Conservation (phyloP, 2,329 filamentous ascomycete genomes). For the Xylariales sp. region DNA sequence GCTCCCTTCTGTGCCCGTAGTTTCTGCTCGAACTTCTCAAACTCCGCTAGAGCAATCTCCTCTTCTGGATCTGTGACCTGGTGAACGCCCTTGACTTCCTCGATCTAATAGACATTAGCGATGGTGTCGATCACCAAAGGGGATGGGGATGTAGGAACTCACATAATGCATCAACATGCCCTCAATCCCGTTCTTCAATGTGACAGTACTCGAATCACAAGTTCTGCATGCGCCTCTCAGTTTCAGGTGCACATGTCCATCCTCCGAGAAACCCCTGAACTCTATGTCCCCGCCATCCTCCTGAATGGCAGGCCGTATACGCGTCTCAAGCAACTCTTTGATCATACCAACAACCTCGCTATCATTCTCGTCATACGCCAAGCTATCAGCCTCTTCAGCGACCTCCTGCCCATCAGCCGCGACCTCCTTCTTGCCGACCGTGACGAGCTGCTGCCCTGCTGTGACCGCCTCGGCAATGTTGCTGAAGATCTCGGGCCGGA, state of each 20-base stretch:
- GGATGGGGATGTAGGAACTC: conserved; percentile 34
- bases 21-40: conserved; percentile 92
- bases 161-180: conserved; percentile 97
- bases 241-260: conserved; percentile 77
- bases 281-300: conserved; percentile 98
- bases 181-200: conserved; percentile 95
- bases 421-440: conserved; percentile 57
- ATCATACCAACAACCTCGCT: conserved; percentile 97
- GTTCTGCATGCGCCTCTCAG: conserved; percentile 89
- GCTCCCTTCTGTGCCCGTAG: conserved; percentile 49
- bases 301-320: conserved; percentile 92
- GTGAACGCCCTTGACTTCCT: conserved; percentile 88
- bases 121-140: background rate
- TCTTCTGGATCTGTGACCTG: conserved; percentile 92
- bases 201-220: conserved; percentile 95
- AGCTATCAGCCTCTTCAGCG: conserved; percentile 58
- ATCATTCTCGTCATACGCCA: conserved; percentile 85
- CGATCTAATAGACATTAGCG: conserved; percentile 53
- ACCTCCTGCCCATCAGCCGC: conserved; percentile 44
- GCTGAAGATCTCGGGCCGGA: conserved; percentile 92
- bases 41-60: conserved; percentile 79
- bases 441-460: conserved; percentile 76
- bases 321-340: conserved; percentile 92
- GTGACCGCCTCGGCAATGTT: conserved; percentile 92
- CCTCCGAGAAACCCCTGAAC: conserved; percentile 78